Conservation (phyloP, 2,329 filamentous ascomycete genomes). For the Beauveria varroae region DNA sequence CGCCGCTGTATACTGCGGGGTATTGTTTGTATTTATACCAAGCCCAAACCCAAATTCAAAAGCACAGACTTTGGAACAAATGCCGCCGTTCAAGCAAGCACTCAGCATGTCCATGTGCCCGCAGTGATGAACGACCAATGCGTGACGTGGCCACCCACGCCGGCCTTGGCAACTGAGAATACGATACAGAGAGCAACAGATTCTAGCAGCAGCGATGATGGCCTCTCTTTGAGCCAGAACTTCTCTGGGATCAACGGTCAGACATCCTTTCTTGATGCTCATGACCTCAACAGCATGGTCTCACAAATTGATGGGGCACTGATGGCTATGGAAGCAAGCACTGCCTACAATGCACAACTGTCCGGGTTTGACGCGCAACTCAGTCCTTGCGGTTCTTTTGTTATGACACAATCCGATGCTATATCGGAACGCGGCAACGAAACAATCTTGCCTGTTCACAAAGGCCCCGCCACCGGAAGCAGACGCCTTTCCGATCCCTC, state of each 20-base stretch:
- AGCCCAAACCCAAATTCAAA: neutral
- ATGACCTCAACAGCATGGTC: neutral
- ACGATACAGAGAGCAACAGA: too few relatives aligned
- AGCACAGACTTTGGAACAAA: neutral
- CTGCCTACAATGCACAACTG: neutral
- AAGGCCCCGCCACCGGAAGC: neutral
- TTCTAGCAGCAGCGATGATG: neutral
- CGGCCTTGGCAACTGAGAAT: neutral
- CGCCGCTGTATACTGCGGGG: neutral
- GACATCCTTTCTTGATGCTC: neutral
- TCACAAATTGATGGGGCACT: neutral
- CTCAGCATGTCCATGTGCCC: too few relatives aligned
- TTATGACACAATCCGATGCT: neutral
- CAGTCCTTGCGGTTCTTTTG: neutral
- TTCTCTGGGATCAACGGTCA: neutral
- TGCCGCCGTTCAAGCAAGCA: neutral
- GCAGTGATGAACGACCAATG: neutral
- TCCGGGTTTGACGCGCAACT: neutral
- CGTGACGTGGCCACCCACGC: neutral
- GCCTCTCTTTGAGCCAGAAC: neutral
- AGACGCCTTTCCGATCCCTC: neutral
- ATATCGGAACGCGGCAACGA: neutral
- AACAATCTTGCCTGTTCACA: neutral
- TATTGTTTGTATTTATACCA: neutral
- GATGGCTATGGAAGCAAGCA: neutral